A percentile compares a stretch with the other conserved stretches of the same genome.
Conservation (phyloP, 2,329 filamentous ascomycete genomes). For the Aspergillus pseudonomiae region DNA sequence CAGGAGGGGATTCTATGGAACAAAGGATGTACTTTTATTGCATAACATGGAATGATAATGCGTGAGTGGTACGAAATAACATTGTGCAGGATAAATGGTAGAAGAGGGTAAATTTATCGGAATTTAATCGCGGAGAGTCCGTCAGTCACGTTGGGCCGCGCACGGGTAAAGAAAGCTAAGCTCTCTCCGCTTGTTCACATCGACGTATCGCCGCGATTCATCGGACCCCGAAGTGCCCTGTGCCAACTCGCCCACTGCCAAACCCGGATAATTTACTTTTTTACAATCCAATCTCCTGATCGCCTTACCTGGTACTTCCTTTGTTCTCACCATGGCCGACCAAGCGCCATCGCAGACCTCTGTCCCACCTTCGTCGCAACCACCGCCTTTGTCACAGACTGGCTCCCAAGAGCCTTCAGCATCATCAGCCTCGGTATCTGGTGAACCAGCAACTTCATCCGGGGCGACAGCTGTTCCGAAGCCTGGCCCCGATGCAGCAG, state of each 20-base stretch:
- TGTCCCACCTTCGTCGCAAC: slow-evolving; percentile 21
- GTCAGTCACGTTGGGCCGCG: not conserved
- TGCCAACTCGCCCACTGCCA: slow-evolving; percentile 10
- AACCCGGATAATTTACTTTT: slow-evolving; percentile 11
- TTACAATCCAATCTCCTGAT: slow-evolving; percentile 12
- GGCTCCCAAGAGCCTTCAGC: slow-evolving; percentile 27
- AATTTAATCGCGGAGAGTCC: not conserved
- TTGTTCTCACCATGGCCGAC: slow-evolving; percentile 37
- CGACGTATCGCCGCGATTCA: slow-evolving; percentile 5
- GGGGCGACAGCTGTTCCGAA: slow-evolving; percentile 24
- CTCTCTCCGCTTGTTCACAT: slow-evolving; percentile 2
- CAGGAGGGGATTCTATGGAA: not conserved
- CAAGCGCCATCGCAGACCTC: slow-evolving; percentile 30
- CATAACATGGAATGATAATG: not conserved
- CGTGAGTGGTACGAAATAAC: not conserved
- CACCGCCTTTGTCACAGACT: slow-evolving; percentile 27
- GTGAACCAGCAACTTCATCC: slow-evolving; percentile 19
- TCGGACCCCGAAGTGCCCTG: slow-evolving; percentile 2
- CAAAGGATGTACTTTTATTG: not conserved
- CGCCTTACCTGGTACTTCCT: not conserved
- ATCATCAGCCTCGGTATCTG: slow-evolving; percentile 21
- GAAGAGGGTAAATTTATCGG: not conserved
- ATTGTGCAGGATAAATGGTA: not conserved
- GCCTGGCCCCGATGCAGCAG: slow-evolving; percentile 29
- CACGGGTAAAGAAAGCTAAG: not conserved